Evolutionary conservation across 306 rosid genomes (phyloP).

Genomic region (Citrullus amarus): DNA sequence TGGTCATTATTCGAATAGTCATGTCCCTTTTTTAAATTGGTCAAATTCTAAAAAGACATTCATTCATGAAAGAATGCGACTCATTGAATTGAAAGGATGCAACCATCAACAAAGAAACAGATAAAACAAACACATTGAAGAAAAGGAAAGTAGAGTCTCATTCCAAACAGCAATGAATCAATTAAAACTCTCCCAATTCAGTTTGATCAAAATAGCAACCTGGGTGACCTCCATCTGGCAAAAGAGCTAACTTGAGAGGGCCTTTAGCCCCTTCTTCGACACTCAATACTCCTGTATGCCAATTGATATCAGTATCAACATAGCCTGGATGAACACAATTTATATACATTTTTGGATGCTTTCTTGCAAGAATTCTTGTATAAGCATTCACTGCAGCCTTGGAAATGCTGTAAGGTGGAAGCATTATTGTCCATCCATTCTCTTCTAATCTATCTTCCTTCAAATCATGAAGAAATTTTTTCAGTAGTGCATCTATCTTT

Average conservation of each 20-base stretch:
- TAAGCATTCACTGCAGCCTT: conserved; percentile 39
- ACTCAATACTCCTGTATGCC: conserved; percentile 33
- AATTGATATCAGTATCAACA: conserved; percentile 35
- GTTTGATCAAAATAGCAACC: conserved; percentile 42
- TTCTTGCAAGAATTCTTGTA: conserved; percentile 40
- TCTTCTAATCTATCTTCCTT: conserved; percentile 34
- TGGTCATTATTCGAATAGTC: too few relatives aligned
- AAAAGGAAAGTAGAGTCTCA: background rate
- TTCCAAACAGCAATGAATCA: background rate
- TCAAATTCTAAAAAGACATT: too few relatives aligned
- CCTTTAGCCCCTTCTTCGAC: conserved; percentile 43
- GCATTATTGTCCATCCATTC: conserved; percentile 48
- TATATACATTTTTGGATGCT: conserved; percentile 27
- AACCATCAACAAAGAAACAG: too few relatives aligned
- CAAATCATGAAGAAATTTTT: conserved; percentile 25
- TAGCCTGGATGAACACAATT: conserved; percentile 55
- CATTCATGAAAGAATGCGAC: too few relatives aligned
- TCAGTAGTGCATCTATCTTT: conserved; percentile 34
- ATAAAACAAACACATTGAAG: too few relatives aligned
- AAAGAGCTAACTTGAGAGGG: conserved; percentile 33
- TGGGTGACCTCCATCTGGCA: conserved; percentile 28
- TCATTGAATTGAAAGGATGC: too few relatives aligned
- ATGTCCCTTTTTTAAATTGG: too few relatives aligned
- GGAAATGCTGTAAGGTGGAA: conserved; percentile 45
- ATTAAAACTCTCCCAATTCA: conserved; percentile 26